Evolutionary conservation across 345 rosid genomes (phyloP).

Genomic region (Arabis hirsuta): DNA sequence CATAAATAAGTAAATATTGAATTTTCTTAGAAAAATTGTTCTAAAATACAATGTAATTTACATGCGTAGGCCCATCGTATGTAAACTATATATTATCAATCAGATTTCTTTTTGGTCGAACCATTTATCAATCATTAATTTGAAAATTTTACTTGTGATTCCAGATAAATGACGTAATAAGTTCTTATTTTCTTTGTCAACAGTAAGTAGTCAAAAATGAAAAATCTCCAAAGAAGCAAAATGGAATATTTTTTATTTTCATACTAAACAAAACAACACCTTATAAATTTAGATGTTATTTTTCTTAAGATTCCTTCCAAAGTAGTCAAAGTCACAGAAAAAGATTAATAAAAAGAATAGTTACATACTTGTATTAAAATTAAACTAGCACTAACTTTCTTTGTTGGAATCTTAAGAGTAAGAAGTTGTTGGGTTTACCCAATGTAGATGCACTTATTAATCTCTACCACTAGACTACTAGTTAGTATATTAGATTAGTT

Average conservation of each 20-base stretch:
- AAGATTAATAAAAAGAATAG: conserved; percentile 16
- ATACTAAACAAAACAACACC: neutral
- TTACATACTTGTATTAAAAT: neutral
- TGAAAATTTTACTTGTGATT: neutral
- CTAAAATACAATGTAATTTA: neutral
- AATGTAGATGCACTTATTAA: conserved; percentile 18
- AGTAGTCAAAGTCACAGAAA: conserved; percentile 33
- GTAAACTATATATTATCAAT: neutral
- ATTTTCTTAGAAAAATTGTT: too few species aligned
- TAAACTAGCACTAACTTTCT: neutral
- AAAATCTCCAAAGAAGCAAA: neutral
- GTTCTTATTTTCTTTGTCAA: neutral
- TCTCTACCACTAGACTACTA: neutral
- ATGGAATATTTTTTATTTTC: neutral
- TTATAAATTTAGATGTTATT: neutral
- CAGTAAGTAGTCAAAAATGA: neutral
- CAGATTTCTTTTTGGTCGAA: neutral
- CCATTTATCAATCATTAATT: neutral
- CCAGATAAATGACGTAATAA: neutral
- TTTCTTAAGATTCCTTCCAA: conserved; percentile 23
- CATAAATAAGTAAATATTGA: too few species aligned
- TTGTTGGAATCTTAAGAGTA: conserved; percentile 19
- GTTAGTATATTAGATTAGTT: neutral
- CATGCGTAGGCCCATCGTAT: neutral
- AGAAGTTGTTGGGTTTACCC: conserved; percentile 26